A percentile compares a stretch with the other conserved stretches of the same genome.
These are phyloP conservation scores for Rhizophagus sp. DNA, from an alignment of 192 early-diverging fungal species.

Conservation along the genomic window DNA sequence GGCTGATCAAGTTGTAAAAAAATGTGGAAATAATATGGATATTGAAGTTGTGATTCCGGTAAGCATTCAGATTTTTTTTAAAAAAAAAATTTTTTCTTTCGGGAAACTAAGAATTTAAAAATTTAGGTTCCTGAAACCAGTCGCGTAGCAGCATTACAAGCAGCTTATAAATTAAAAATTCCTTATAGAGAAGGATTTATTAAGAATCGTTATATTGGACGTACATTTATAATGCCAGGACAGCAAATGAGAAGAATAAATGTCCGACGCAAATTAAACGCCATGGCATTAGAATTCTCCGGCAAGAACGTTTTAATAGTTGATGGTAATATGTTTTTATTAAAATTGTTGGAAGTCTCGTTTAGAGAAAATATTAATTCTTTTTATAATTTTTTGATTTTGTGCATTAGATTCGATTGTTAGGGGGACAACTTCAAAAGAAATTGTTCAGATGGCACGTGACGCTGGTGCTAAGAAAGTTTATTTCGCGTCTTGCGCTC, in stretches of 20 bases:
- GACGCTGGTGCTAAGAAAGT: constrained; percentile 99
- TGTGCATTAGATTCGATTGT: constrained; percentile 85
- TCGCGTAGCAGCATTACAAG: constrained; percentile 93
- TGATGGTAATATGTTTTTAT: constrained; percentile 63
- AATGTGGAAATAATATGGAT: constrained; percentile 76
- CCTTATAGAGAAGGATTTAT: constrained; percentile 98
- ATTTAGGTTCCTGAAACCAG: constrained; percentile 90
- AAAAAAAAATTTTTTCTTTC: not conserved
- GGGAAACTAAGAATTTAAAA: not conserved
- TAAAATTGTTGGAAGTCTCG: not conserved
- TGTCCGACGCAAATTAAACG: constrained; percentile 96
- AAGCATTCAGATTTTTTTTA: constrained; percentile 27
- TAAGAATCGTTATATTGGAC: constrained; percentile 98
- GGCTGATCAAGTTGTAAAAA: constrained; percentile 77
- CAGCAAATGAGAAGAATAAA: constrained; percentile 88
- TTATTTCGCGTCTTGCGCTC: constrained; percentile 98
- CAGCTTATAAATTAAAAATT: constrained; percentile 85
- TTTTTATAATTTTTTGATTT: not conserved
- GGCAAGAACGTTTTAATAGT: constrained; percentile 97
- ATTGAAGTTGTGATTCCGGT: constrained; percentile 99
- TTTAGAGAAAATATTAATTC: constrained; percentile 10
- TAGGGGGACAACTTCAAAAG: constrained; percentile 97
- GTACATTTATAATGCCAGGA: constrained; percentile 99
- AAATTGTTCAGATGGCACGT: constrained; percentile 99
- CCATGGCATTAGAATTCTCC: constrained; percentile 96